Base-by-base conservation (phyloP, 2,329 filamentous ascomycete genomes). In the Fusarium falciforme region DNA sequence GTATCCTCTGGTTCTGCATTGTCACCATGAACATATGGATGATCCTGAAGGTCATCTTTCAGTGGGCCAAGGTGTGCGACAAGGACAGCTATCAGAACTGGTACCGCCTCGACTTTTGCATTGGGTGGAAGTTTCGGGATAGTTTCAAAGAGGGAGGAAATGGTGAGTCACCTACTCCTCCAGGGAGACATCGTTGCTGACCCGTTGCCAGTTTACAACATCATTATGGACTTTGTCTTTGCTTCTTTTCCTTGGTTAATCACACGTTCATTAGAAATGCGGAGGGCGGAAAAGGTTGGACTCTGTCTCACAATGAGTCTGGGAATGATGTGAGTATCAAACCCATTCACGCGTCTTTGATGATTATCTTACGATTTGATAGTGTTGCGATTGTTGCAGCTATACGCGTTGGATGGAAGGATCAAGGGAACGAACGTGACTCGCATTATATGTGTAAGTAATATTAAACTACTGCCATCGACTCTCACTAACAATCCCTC, bases 151-250 rank as follows among this genome's bases (percentile, higher is more conserved):
- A 86, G 63, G 86, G 84, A 10, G 87, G 87, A 36, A 88, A 88
- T 70, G 81, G 86, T 87, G 67, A 78, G 85, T 72, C 3, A 4
- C 1, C 16, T 1, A 2, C 4, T 6, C 9, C 36, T n/a, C 36
- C 20, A 40, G 17, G 17, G 17, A 40, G 2, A 20, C 9, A 20
- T 40, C 1, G 2, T 40, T 58, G 73, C 60, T 64, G 6, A 74
- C 35, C 0, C 4, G 40, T 12, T 7, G 2, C 68, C 68, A 88
- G 86, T 87, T 6, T 88, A 87, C 77, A 88, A 88, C 75, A 85
- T 88, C 64, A 80, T 88, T 31, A 88, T 88, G 85, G 87, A 89
- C 67, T 87, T 89, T 44, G 72, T 87, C 0, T 85, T 89, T 72
- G 86, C 87, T 0, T 64, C 79, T 10, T 86, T 88, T 61, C 87